A percentile compares a stretch with the other conserved stretches of the same genome.
phyloP scores from a whole-genome alignment of 352 stramenopile genomes.

The Globisporangium recalcitrans region DNA sequence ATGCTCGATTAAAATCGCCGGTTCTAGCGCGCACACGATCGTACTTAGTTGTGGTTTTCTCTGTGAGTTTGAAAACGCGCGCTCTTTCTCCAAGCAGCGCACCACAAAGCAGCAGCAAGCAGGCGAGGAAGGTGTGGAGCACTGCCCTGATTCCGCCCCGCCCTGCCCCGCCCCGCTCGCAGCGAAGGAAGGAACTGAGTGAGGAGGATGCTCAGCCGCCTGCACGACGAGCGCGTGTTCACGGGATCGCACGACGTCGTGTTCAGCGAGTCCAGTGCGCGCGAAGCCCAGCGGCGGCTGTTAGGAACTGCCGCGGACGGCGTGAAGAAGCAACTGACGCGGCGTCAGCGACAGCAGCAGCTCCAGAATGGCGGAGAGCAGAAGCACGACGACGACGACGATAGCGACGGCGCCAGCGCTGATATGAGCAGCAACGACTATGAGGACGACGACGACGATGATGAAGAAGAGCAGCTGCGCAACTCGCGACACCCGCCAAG shows the following conservation, averaged over 20 bases:
- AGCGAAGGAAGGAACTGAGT: too few species aligned
- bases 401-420: not conserved
- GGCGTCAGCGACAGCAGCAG: not conserved
- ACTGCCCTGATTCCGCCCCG: too few species aligned
- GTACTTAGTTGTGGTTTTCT: not conserved
- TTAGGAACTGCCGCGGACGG: not conserved
- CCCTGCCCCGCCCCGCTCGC: too few species aligned
- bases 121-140: too few species aligned
- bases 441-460: not conserved
- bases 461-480: constrained; percentile 9
- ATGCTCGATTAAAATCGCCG: too few species aligned
- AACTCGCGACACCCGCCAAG: constrained; percentile 19
- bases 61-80: too few species aligned
- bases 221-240: constrained; percentile 63
- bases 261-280: constrained; percentile 18
- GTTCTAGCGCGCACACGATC: too few species aligned
- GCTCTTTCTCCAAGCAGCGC: too few species aligned
- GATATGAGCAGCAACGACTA: not conserved
- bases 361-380: constrained; percentile 6
- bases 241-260: constrained; percentile 59
- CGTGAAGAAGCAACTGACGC: not conserved
- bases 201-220: constrained; percentile 52
- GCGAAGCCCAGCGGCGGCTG: constrained; percentile 13
- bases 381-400: constrained; percentile 21
- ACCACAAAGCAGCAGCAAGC: too few species aligned